phyloP scores from a whole-genome alignment of 2,329 filamentous ascomycete genomes.

The Hypocreales sp. region DNA sequence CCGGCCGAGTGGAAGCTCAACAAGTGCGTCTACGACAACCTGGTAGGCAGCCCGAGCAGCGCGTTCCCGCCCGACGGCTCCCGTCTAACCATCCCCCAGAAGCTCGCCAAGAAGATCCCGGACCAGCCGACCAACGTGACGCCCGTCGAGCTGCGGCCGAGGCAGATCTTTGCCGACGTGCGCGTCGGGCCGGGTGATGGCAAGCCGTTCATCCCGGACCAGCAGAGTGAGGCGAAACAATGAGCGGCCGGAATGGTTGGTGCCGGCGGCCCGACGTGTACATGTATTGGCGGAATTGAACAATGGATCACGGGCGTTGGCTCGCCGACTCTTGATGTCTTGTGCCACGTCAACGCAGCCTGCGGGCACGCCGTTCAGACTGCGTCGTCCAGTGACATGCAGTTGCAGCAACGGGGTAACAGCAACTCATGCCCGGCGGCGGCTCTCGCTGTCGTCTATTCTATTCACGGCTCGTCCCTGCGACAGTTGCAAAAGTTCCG shows the following conservation, averaged over 20 bases:
- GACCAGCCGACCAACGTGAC: conserved; percentile 53
- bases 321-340: too few species aligned
- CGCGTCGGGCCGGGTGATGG: conserved; percentile 25
- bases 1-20: conserved; percentile 79
- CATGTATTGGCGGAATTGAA: conserved; percentile 13
- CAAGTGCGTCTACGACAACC: conserved; percentile 87
- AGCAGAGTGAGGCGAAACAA: conserved; percentile 19
- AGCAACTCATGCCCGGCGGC: too few species aligned
- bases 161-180: conserved; percentile 45
- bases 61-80: too few species aligned
- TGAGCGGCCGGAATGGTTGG: conserved; percentile 6
- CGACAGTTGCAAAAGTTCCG: too few species aligned
- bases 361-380: too few species aligned
- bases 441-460: too few species aligned
- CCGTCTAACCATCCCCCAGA: conserved; percentile 33
- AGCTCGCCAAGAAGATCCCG: conserved; percentile 68
- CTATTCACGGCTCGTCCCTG: too few species aligned
- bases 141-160: conserved; percentile 58
- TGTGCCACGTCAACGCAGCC: too few species aligned
- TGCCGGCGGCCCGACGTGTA: conserved; percentile 10
- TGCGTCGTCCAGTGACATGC: too few species aligned
- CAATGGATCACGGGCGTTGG: conserved; percentile 1
- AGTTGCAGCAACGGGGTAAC: too few species aligned
- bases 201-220: conserved; percentile 23
- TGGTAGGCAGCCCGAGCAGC: conserved; percentile 57